Evolutionary conservation across 768 basidiomycete species (phyloP).

Genomic region (Leucocoprinus birnbaumii): DNA sequence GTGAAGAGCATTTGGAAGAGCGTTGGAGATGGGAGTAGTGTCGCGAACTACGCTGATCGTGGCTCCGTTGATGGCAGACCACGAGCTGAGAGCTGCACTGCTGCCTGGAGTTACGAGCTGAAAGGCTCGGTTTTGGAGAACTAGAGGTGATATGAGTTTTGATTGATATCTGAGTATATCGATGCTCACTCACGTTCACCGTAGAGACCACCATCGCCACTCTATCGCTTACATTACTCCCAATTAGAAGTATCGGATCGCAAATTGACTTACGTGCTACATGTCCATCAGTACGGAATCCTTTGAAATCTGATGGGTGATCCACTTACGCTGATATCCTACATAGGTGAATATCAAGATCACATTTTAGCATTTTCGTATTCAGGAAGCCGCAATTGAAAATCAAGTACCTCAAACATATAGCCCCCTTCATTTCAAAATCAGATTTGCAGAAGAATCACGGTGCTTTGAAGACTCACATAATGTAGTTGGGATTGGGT

Average conservation of each 20-base stretch:
- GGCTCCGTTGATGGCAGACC: constrained; percentile 46
- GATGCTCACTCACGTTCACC: constrained; percentile 44
- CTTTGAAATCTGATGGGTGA: background rate
- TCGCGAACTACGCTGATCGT: constrained; percentile 51
- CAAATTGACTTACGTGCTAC: constrained; percentile 31
- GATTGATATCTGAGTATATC: background rate
- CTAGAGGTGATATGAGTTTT: constrained; percentile 23
- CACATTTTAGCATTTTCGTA: background rate
- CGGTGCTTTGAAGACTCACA: constrained; percentile 35
- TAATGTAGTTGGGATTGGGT: constrained; percentile 48
- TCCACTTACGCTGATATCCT: constrained; percentile 64
- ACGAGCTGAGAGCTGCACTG: constrained; percentile 44
- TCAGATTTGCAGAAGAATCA: background rate
- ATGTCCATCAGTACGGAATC: background rate
- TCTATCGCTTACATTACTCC: constrained; percentile 29
- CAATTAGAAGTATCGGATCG: background rate
- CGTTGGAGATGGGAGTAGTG: constrained; percentile 47
- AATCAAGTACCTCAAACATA: constrained; percentile 53
- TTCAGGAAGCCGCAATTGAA: no score
- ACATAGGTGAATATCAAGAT: background rate
- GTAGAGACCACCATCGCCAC: constrained; percentile 69
- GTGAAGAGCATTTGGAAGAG: constrained; percentile 62
- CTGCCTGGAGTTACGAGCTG: constrained; percentile 59
- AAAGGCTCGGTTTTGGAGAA: constrained; percentile 70
- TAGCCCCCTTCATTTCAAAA: constrained; percentile 22